These are phyloP conservation scores for Rhododendron mucronatum DNA, from an alignment of 148 eudicot species.

Conservation along the genomic window DNA sequence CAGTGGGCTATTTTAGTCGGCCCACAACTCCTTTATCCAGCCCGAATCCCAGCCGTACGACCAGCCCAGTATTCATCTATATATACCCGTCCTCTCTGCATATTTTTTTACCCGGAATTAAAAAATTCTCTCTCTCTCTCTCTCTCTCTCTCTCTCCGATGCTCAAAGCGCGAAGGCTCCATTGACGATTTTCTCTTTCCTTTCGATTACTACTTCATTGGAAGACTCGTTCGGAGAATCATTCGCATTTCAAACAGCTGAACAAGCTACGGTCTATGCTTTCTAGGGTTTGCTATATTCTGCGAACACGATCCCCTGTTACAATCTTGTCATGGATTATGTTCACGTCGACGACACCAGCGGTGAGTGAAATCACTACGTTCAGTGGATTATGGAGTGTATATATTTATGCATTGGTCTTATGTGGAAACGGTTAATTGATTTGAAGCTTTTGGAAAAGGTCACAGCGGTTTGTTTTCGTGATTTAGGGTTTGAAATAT, in stretches of 20 bases:
- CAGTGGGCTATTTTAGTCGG: no score
- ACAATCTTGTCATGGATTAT: slow-evolving; percentile 32
- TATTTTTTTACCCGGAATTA: not conserved
- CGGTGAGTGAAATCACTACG: slow-evolving; percentile 7
- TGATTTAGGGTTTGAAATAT: slow-evolving; percentile 6
- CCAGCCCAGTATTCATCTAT: not conserved
- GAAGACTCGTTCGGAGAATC: not conserved
- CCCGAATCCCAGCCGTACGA: not conserved
- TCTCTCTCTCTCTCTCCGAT: not conserved
- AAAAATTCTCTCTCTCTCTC: not conserved
- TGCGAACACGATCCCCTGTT: not conserved
- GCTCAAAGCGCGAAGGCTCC: not conserved
- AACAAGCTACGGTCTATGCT: no score
- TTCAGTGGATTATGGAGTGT: not conserved
- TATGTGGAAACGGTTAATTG: not conserved
- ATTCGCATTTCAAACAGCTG: not conserved
- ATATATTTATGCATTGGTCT: no score
- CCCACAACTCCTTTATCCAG: no score
- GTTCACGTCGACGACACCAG: slow-evolving; percentile 20
- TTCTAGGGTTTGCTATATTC: slow-evolving; percentile 21
- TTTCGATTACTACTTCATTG: not conserved
- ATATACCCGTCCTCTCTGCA: not conserved
- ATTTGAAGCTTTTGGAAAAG: not conserved
- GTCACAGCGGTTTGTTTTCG: not conserved
- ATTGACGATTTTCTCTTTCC: not conserved